Conservation (phyloP, 495 filamentous ascomycete genomes). For the Penicillium coffeae region DNA sequence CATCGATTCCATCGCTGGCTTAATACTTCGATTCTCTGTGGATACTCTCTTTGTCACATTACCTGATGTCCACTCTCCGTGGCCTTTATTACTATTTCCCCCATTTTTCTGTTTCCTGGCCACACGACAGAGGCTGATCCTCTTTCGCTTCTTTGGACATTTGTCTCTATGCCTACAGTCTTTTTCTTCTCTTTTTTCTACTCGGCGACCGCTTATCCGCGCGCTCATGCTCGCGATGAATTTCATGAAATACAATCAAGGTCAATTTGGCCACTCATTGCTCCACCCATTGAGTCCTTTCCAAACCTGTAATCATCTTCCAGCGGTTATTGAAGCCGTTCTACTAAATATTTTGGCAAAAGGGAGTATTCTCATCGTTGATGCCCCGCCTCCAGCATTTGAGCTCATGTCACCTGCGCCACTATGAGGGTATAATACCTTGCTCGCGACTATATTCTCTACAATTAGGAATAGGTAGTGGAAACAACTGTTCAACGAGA, state of each 20-base stretch:
- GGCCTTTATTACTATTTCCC: slow-evolving; percentile 9
- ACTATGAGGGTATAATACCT: too few relatives aligned
- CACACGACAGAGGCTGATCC: slow-evolving; percentile 12
- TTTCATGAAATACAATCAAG: slow-evolving; percentile 21
- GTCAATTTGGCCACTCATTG: too few relatives aligned
- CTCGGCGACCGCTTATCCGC: slow-evolving; percentile 9
- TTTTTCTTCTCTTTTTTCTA: slow-evolving; percentile 9
- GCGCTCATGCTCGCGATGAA: slow-evolving; percentile 11
- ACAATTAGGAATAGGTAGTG: too few relatives aligned
- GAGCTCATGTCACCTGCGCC: too few relatives aligned
- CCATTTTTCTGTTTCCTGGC: slow-evolving; percentile 11
- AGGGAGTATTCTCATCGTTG: too few relatives aligned
- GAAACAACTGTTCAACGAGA: too few relatives aligned
- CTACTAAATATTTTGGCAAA: too few relatives aligned
- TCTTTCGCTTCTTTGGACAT: slow-evolving; percentile 15
- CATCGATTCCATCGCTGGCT: slow-evolving; percentile 18
- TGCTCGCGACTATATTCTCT: too few relatives aligned
- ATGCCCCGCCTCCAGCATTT: too few relatives aligned
- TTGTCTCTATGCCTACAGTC: slow-evolving; percentile 14
- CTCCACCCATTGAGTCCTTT: too few relatives aligned
- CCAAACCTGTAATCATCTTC: too few relatives aligned
- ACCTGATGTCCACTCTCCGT: slow-evolving; percentile 1
- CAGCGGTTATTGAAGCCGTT: too few relatives aligned
- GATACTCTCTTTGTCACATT: slow-evolving; percentile 22
- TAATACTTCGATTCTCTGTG: slow-evolving; percentile 27